These are phyloP conservation scores for Claviceps quebecensis DNA, from an alignment of 2,329 filamentous ascomycete genomes.

Conservation along the genomic window DNA sequence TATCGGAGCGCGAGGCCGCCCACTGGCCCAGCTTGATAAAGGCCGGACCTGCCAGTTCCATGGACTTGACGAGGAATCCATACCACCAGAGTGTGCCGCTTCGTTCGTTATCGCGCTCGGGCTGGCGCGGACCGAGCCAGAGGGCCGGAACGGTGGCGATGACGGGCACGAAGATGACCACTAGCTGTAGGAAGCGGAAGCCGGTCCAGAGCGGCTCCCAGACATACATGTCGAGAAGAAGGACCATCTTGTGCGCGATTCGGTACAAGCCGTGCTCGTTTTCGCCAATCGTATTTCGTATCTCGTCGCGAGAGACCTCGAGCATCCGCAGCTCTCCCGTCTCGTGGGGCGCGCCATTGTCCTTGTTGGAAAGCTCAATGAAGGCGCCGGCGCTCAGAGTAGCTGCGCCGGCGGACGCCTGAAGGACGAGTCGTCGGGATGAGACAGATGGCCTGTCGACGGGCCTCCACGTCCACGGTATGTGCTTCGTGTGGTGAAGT, in stretches of 20 bases:
- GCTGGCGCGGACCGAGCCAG: slow-evolving; percentile 57
- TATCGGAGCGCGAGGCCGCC: slow-evolving; percentile 91
- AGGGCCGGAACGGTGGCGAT: slow-evolving; percentile 65
- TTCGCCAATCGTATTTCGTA: slow-evolving; percentile 52
- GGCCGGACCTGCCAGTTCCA: slow-evolving; percentile 87
- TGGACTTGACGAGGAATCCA: slow-evolving; percentile 66
- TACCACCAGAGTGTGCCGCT: slow-evolving; percentile 91
- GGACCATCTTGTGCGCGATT: slow-evolving; percentile 42
- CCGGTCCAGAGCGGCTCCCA: slow-evolving; percentile 80
- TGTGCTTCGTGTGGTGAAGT: slow-evolving; percentile 12
- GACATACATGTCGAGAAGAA: slow-evolving; percentile 59
- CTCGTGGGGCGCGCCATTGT: slow-evolving; percentile 34
- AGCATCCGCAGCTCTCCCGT: slow-evolving; percentile 83
- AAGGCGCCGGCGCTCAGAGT: slow-evolving; percentile 42
- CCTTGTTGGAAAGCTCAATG: slow-evolving; percentile 41
- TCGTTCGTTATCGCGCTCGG: slow-evolving; percentile 58
- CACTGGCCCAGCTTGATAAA: slow-evolving; percentile 99
- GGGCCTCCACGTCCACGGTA: slow-evolving; percentile 12
- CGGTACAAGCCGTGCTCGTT: slow-evolving; percentile 45
- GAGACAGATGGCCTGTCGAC: background rate
- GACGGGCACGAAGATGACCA: slow-evolving; percentile 82
- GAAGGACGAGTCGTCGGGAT: slow-evolving; percentile 18
- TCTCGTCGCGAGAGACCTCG: slow-evolving; percentile 63
- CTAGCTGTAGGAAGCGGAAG: slow-evolving; percentile 73
- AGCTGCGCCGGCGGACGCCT: slow-evolving; percentile 26